A percentile compares a stretch with the other conserved stretches of the same genome.
Conservation (phyloP, 495 filamentous ascomycete genomes). For the Trichodelitschia bisporula region DNA sequence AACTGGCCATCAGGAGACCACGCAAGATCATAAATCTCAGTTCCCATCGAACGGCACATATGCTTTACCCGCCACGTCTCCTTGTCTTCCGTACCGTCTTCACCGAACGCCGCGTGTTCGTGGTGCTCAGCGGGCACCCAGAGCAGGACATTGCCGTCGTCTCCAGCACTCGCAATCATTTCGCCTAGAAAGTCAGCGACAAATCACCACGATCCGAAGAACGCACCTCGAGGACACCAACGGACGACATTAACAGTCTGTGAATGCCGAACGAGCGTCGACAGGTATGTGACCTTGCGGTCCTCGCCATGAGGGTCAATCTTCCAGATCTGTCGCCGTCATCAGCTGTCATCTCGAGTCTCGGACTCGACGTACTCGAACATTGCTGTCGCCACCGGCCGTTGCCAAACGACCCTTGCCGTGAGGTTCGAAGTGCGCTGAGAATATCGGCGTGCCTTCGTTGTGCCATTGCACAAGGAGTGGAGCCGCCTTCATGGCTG, state of each 20-base stretch:
- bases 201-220: conserved; percentile 1
- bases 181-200: conserved; percentile 36
- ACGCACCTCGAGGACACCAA: conserved; percentile 69
- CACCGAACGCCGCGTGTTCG: conserved; percentile 39
- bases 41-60: conserved; percentile 73
- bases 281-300: conserved; percentile 68
- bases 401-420: conserved; percentile 85
- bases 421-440: conserved; percentile 82
- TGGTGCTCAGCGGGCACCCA: conserved; percentile 77
- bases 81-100: conserved; percentile 75
- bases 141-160: conserved; percentile 87
- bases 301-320: conserved; percentile 70
- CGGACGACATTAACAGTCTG: conserved; percentile 97
- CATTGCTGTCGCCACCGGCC: conserved; percentile 89
- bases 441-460: conserved; percentile 83
- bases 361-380: conserved; percentile 39
- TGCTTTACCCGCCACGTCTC: conserved; percentile 93
- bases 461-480: conserved; percentile 93
- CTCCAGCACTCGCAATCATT: conserved; percentile 78
- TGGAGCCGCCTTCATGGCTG: conserved; percentile 69
- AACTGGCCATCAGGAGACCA: conserved; percentile 94
- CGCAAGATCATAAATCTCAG: conserved; percentile 92
- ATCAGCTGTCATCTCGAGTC: conserved; percentile 2
- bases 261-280: conserved; percentile 75
- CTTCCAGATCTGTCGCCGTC: conserved; percentile 55